Conservation (phyloP, 202 grass and related monocot genomes). For the Alloteropsis angusta region DNA sequence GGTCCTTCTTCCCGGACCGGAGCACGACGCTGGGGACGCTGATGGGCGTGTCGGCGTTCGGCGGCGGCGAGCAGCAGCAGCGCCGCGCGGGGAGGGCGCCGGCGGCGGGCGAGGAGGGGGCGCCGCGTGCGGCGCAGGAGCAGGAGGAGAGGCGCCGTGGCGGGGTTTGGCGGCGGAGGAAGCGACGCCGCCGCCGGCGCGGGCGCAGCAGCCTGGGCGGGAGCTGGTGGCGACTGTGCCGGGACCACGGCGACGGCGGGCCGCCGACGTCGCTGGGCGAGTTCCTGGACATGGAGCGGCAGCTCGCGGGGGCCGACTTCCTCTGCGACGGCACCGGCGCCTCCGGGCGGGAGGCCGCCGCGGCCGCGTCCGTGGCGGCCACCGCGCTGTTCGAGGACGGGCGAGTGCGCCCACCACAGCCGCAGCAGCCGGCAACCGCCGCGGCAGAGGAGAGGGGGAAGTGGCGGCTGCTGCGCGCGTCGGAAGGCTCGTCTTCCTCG, state of each 20-base stretch:
- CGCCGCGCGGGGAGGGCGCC: not conserved
- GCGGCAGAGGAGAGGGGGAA: slow-evolving; percentile 10
- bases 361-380: slow-evolving; percentile 13
- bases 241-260: slow-evolving; percentile 26
- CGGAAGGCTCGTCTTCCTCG: not conserved
- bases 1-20: slow-evolving; percentile 92
- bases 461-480: slow-evolving; percentile 23
- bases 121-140: not conserved
- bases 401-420: slow-evolving; percentile 35
- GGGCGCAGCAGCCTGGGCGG: slow-evolving; percentile 21
- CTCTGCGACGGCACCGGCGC: slow-evolving; percentile 13
- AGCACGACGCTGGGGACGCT: slow-evolving; percentile 91
- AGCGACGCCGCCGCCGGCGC: not conserved
- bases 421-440: not conserved
- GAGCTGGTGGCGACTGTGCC: slow-evolving; percentile 60
- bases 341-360: not conserved
- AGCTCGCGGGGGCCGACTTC: slow-evolving; percentile 40
- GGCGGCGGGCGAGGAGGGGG: not conserved
- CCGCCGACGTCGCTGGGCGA: slow-evolving; percentile 48
- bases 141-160: not conserved
- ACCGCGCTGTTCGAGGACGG: slow-evolving; percentile 62
- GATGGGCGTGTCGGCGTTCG: slow-evolving; percentile 66
- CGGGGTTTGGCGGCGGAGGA: not conserved
- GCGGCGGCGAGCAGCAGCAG: not conserved
- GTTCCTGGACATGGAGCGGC: slow-evolving; percentile 66